Evolutionary conservation across 129 eudicot species (phyloP).

Genomic region (Artemisia tridentata): DNA sequence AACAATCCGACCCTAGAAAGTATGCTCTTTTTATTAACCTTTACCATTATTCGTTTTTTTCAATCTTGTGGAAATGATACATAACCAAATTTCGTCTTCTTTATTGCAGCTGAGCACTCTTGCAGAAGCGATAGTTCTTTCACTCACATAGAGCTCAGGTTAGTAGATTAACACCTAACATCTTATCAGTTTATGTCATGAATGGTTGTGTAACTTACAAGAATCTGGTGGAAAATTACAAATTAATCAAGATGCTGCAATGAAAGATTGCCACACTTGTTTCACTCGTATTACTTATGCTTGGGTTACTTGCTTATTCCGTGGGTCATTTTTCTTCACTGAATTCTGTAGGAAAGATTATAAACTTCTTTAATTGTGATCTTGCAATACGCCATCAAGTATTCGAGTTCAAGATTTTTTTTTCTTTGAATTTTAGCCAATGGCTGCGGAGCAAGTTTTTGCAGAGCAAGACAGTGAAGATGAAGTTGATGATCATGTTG

Average conservation of each 20-base stretch:
- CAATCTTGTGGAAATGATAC: neutral
- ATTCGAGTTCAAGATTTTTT: neutral
- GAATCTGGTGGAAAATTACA: no score
- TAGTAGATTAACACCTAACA: constrained; percentile 23
- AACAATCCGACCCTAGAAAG: constrained; percentile 77
- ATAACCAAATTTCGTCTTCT: constrained; percentile 4
- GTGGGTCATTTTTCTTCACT: neutral
- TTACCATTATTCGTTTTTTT: neutral
- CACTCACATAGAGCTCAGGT: constrained; percentile 99
- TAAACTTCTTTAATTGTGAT: neutral
- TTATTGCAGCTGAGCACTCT: constrained; percentile 60
- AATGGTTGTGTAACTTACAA: neutral
- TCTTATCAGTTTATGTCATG: constrained; percentile 1
- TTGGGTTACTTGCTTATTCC: neutral
- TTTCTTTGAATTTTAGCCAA: constrained; percentile 48
- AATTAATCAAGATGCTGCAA: neutral
- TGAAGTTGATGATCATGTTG: constrained; percentile 97
- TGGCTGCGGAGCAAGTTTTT: constrained; percentile 84
- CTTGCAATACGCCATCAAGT: constrained; percentile 8
- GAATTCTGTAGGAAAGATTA: neutral
- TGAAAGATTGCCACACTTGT: neutral
- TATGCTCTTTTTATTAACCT: constrained; percentile 27
- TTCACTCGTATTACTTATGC: neutral
- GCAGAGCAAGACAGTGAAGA: constrained; percentile 95
- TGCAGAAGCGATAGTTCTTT: constrained; percentile 87